Percentiles rank a stretch among this genome's conserved stretches.
Evolutionary conservation across 805 yeast species (phyloP).

Genomic region (Teunomyces tritomae): DNA sequence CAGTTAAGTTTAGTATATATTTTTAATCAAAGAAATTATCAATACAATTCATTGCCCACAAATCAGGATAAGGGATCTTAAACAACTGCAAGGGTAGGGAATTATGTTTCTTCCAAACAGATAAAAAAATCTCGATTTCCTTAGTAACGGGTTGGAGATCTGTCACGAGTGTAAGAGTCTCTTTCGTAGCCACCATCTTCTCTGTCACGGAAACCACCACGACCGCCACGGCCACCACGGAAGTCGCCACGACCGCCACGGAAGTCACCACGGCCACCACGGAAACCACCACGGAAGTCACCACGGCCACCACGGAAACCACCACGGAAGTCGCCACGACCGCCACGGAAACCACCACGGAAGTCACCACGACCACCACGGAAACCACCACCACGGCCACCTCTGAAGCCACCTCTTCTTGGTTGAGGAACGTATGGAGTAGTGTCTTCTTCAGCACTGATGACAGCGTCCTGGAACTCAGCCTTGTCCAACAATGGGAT

Average conservation of each 20-base stretch:
- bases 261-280: slow-evolving; percentile 42
- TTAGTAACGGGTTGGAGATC: slow-evolving; percentile 75
- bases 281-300: slow-evolving; percentile 29
- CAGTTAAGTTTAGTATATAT: slow-evolving; percentile 2
- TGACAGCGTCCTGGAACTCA: slow-evolving; percentile 66
- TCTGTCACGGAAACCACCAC: slow-evolving; percentile 22
- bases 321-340: slow-evolving; percentile 23
- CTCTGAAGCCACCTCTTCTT: slow-evolving; percentile 40
- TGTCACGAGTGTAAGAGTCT: slow-evolving; percentile 46
- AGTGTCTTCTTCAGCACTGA: slow-evolving; percentile 77
- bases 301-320: slow-evolving; percentile 37
- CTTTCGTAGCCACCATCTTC: slow-evolving; percentile 45
- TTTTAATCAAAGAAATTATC: slow-evolving; percentile 4
- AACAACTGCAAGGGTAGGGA: background rate
- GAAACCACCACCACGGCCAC: slow-evolving; percentile 41
- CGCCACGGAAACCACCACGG: slow-evolving; percentile 35
- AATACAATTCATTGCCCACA: slow-evolving; percentile 4
- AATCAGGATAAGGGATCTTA: slow-evolving; percentile 4
- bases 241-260: slow-evolving; percentile 28
- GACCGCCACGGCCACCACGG: slow-evolving; percentile 33
- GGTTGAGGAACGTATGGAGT: slow-evolving; percentile 54
- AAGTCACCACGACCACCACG: slow-evolving; percentile 43
- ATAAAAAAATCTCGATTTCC: background rate
- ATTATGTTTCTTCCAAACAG: slow-evolving; percentile 1
- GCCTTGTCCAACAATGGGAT: slow-evolving; percentile 68